Percentiles rank a stretch among this genome's conserved stretches.
These are phyloP conservation scores for Monosporascus sp. DNA, from an alignment of 2,329 filamentous ascomycete genomes.

Conservation along the genomic window DNA sequence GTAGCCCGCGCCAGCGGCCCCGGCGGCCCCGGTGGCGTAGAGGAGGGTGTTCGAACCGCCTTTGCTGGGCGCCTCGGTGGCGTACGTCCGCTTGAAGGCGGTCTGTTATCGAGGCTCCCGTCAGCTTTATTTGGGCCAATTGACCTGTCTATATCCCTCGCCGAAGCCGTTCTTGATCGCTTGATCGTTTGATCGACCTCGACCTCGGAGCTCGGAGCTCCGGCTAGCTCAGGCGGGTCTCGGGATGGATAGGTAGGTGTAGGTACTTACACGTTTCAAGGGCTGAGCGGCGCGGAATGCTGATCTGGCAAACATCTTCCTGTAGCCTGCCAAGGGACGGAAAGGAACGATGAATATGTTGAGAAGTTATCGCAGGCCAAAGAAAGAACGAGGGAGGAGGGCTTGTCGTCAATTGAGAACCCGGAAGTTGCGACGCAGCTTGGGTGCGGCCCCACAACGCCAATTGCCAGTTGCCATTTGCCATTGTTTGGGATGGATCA, in stretches of 20 bases:
- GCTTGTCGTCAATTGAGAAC: no score
- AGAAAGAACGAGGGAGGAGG: no score
- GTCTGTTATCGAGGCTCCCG: constrained; percentile 8
- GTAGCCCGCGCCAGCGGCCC: constrained; percentile 51
- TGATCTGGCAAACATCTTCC: constrained; percentile 52
- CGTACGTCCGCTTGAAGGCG: constrained; percentile 48
- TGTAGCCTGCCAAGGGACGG: no score
- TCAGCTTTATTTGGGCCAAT: constrained; percentile 9
- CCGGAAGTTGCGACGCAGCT: no score
- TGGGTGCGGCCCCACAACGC: no score
- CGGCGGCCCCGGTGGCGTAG: constrained; percentile 55
- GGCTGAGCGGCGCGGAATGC: constrained; percentile 50
- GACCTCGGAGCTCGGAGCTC: constrained; percentile 13
- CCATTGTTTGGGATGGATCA: no score
- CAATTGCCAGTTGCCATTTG: no score
- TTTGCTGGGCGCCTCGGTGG: constrained; percentile 53
- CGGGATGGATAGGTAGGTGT: background rate
- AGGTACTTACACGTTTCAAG: constrained; percentile 46
- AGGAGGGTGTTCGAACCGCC: constrained; percentile 54
- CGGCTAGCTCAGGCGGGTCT: constrained; percentile 1
- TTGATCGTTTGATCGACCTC: background rate
- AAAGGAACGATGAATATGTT: no score
- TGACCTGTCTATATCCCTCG: constrained; percentile 3
- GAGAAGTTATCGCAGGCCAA: no score
- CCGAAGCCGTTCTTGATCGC: background rate